phyloP scores from a whole-genome alignment of 2,329 filamentous ascomycete genomes.

The Calonectria honghensis region DNA sequence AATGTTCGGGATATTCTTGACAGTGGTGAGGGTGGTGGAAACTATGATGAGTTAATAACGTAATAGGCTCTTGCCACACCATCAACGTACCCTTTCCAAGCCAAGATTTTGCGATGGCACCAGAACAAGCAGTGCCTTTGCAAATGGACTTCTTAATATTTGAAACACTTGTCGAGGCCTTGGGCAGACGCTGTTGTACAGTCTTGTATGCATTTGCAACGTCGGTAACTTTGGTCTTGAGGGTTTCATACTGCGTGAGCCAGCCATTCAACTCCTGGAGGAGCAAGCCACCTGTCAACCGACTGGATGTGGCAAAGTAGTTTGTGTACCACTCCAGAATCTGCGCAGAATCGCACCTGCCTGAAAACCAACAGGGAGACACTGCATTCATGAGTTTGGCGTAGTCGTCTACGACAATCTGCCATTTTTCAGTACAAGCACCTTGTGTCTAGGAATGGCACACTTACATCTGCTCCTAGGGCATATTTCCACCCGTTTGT shows the following conservation, averaged over 20 bases:
- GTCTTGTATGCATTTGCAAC: conserved; percentile 17
- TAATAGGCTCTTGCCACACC: background rate
- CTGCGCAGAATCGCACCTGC: background rate
- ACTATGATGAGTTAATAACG: background rate
- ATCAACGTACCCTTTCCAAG: background rate
- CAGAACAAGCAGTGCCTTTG: background rate
- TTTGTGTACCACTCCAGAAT: conserved; percentile 12
- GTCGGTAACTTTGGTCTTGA: conserved; percentile 18
- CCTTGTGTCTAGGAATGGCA: background rate
- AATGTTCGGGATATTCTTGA: conserved; percentile 19
- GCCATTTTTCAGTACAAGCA: background rate
- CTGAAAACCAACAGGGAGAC: background rate
- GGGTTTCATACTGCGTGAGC: background rate
- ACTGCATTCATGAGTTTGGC: background rate
- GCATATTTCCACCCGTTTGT: background rate
- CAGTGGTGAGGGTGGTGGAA: conserved; percentile 6
- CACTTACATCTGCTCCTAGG: conserved; percentile 11
- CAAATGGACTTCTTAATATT: conserved; percentile 10
- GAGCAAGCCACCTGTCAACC: background rate
- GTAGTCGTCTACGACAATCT: background rate
- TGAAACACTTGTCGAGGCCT: background rate
- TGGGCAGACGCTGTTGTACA: conserved; percentile 3
- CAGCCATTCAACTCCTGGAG: background rate
- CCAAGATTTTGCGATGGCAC: background rate
- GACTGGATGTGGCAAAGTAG: background rate